These are phyloP conservation scores for Neofusicoccum umdonicola DNA, from an alignment of 2,329 filamentous ascomycete species.

Conservation along the genomic window DNA sequence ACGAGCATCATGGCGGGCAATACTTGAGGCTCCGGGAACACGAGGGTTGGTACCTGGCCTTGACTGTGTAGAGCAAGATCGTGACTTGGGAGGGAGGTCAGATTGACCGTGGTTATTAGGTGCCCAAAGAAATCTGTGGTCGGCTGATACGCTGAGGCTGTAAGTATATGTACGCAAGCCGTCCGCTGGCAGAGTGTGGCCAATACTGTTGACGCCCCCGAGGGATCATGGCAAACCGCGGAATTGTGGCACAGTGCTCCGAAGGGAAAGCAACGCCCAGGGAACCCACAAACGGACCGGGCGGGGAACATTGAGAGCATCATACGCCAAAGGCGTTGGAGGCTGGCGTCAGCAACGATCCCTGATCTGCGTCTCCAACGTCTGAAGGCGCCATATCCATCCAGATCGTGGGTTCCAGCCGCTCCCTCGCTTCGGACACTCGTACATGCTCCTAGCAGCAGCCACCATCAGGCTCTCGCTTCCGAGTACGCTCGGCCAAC, in stretches of 20 bases:
- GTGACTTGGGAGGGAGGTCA: neutral
- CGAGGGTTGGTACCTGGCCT: neutral
- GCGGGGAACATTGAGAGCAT: slow-evolving; percentile 6
- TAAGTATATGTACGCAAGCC: slow-evolving; percentile 4
- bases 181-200: neutral
- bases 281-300: neutral
- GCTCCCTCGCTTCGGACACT: neutral
- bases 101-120: neutral
- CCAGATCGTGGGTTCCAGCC: neutral
- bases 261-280: neutral
- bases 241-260: neutral
- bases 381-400: neutral
- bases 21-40: neutral
- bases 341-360: neutral
- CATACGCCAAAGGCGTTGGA: neutral
- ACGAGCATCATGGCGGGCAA: neutral
- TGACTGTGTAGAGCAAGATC: neutral
- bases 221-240: neutral
- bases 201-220: neutral
- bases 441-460: neutral
- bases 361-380: neutral
- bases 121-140: neutral
- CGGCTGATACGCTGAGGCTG: neutral
- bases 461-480: neutral
- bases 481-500: neutral